Conservation (phyloP, 2,329 filamentous ascomycete species). For the Neofusicoccum laricinum region DNA sequence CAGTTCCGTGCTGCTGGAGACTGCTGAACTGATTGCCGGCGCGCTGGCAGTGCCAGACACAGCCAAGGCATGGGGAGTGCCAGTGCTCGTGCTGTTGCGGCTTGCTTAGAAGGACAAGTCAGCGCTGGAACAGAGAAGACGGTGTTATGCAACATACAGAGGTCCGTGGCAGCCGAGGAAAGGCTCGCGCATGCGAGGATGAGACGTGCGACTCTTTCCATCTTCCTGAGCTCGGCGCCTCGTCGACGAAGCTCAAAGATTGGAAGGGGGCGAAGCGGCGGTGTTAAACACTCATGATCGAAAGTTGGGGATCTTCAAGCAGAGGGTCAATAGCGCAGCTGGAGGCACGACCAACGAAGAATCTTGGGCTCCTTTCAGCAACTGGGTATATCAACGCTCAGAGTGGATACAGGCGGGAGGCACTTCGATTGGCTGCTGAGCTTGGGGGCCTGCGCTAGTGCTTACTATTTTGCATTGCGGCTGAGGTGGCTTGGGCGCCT, state of each 20-base stretch:
- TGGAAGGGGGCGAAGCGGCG: too few species aligned
- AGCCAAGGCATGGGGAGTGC: background rate
- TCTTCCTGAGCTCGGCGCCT: background rate
- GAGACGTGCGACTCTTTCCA: background rate
- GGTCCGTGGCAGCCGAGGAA: background rate
- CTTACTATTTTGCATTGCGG: background rate
- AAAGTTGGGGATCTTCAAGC: too few species aligned
- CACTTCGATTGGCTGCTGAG: background rate
- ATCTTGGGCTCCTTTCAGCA: too few species aligned
- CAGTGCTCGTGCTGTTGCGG: background rate
- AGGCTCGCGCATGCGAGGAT: background rate
- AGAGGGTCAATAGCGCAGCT: too few species aligned
- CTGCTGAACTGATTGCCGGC: too few species aligned
- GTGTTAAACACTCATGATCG: too few species aligned
- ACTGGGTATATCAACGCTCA: too few species aligned
- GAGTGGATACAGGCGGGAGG: too few species aligned
- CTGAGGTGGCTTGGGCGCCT: background rate
- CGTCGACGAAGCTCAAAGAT: background rate
- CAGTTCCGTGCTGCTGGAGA: too few species aligned
- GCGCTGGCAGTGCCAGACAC: too few species aligned
- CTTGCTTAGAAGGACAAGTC: background rate
- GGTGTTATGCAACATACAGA: background rate
- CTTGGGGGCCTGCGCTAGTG: background rate
- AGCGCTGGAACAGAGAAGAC: background rate
- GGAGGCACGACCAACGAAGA: too few species aligned